Conservation (phyloP, 2,329 filamentous ascomycete species). For the Colletotrichum scovillei region DNA sequence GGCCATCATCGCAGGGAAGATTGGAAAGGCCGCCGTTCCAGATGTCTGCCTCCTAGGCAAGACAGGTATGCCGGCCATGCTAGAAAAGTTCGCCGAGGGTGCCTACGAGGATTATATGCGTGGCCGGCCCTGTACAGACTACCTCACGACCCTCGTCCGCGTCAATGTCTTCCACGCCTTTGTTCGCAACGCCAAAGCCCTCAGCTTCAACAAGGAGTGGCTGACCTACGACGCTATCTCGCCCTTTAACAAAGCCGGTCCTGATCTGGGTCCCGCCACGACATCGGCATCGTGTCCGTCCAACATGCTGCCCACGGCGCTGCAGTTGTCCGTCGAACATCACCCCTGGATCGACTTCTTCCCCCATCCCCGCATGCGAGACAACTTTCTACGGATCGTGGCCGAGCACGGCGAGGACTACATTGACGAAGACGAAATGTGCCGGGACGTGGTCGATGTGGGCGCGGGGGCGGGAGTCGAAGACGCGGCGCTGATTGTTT, state of each 20-base stretch:
- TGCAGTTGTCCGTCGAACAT: constrained; percentile 43
- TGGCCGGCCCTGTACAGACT: background rate
- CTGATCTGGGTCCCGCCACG: constrained; percentile 19
- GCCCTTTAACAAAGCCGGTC: constrained; percentile 31
- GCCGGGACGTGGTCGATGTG: constrained; percentile 32
- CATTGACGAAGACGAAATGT: constrained; percentile 33
- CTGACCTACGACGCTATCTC: constrained; percentile 38
- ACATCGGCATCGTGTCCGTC: constrained; percentile 8
- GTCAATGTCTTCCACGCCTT: constrained; percentile 37
- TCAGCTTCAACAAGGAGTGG: constrained; percentile 26
- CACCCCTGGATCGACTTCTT: constrained; percentile 49
- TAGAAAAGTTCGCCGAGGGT: constrained; percentile 19
- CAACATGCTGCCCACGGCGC: constrained; percentile 42
- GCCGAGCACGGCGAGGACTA: constrained; percentile 19
- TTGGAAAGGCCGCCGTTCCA: background rate
- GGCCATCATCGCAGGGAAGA: background rate
- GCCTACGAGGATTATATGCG: constrained; percentile 14
- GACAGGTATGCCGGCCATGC: background rate
- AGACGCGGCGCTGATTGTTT: constrained; percentile 41
- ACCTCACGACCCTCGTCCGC: constrained; percentile 31
- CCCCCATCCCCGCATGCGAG: constrained; percentile 43
- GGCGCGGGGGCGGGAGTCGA: constrained; percentile 28
- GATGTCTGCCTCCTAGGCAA: constrained; percentile 3
- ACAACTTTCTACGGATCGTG: constrained; percentile 41
- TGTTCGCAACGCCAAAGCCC: constrained; percentile 23